phyloP scores from a whole-genome alignment of 1,139 yeast genomes.

The Taiozyma onychis region DNA sequence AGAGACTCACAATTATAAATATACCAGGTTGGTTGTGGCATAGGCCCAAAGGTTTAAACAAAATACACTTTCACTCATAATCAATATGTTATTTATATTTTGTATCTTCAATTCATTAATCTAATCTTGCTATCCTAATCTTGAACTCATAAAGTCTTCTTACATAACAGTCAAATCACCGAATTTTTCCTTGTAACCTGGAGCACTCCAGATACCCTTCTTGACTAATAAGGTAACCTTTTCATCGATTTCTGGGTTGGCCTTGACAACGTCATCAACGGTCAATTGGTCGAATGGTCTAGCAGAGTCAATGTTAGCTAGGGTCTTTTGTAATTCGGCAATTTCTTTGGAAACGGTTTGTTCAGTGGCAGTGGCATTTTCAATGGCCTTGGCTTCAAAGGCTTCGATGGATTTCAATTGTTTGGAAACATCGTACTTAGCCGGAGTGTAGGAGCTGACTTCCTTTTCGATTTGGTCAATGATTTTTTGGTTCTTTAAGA shows the following conservation, averaged over 20 bases:
- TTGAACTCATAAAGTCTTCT: slow-evolving; percentile 14
- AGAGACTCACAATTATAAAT: neutral
- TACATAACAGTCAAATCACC: slow-evolving; percentile 95
- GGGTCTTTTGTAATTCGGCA: slow-evolving; percentile 77
- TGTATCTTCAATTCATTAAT: neutral
- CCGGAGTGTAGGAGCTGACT: slow-evolving; percentile 72
- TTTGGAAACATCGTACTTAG: slow-evolving; percentile 78
- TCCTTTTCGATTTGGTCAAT: slow-evolving; percentile 79
- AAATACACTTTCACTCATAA: neutral
- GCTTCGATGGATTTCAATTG: slow-evolving; percentile 89
- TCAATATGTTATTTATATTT: neutral
- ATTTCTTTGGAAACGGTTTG: slow-evolving; percentile 82
- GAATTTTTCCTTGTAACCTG: slow-evolving; percentile 97
- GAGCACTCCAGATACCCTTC: slow-evolving; percentile 97
- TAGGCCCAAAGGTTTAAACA: too few relatives aligned
- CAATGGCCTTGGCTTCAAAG: slow-evolving; percentile 92
- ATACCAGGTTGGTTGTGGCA: too few relatives aligned
- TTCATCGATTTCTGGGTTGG: slow-evolving; percentile 95
- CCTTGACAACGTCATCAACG: slow-evolving; percentile 89
- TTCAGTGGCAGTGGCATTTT: slow-evolving; percentile 94
- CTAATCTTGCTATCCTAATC: neutral
- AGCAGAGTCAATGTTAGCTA: slow-evolving; percentile 90
- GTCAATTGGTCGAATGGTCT: slow-evolving; percentile 98
- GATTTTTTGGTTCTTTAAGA: slow-evolving; percentile 76
- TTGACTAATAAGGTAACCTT: slow-evolving; percentile 93